Conservation (phyloP, 2,329 filamentous ascomycete species). For the Pyricularia grisea region DNA sequence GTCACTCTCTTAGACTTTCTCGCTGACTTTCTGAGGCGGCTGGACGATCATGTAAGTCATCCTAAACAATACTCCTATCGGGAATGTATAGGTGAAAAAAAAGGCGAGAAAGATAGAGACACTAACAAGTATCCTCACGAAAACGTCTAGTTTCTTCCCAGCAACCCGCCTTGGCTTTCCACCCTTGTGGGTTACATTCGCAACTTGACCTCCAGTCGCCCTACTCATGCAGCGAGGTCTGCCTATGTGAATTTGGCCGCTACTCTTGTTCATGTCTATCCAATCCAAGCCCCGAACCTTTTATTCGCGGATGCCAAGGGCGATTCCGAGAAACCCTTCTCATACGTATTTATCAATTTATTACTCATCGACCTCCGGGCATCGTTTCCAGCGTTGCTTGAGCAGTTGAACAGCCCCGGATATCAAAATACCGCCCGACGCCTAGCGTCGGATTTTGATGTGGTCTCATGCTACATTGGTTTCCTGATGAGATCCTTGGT, state of each 20-base stretch:
- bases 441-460: conserved; percentile 51
- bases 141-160: conserved; percentile 33
- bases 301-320: conserved; percentile 38
- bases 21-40: conserved; percentile 39
- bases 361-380: conserved; percentile 57
- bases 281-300: conserved; percentile 30
- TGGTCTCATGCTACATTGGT: conserved; percentile 51
- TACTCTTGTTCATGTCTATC: conserved; percentile 47
- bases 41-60: conserved; percentile 18
- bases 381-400: conserved; percentile 49
- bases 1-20: conserved; percentile 50
- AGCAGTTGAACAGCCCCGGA: conserved; percentile 42
- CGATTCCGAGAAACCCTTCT: conserved; percentile 40
- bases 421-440: conserved; percentile 43
- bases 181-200: conserved; percentile 37
- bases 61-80: not conserved
- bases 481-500: conserved; percentile 46
- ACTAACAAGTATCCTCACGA: conserved; percentile 6
- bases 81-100: not conserved
- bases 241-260: conserved; percentile 52
- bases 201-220: conserved; percentile 42
- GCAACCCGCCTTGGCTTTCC: conserved; percentile 43
- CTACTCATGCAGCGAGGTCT: conserved; percentile 42
- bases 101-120: not conserved
- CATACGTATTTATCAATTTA: conserved; percentile 55